Evolutionary conservation across 73 alveolate genomes (phyloP), one percentile per base, ranked within the genome.

Genomic region (Paramecium bursaria): DNA sequence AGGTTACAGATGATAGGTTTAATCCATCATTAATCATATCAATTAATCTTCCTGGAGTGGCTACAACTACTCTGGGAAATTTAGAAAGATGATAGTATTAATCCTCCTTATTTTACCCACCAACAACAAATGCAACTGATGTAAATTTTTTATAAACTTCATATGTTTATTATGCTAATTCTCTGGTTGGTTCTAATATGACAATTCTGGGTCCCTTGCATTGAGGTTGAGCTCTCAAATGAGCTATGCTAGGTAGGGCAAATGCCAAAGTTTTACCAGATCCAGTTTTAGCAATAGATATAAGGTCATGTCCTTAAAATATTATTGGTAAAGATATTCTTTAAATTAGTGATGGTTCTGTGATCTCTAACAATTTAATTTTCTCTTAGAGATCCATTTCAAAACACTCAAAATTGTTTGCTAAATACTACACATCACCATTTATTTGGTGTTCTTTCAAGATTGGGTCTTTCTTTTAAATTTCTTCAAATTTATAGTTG

Each of bases 161-260:
- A 5, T 85, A 75, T 52, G 86, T 87, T 85, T 90, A 90, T 73
- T 74, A 39, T 9, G 95, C 95, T 47, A 97, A 90, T 87, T 97
- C 99, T 74, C 99, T 86, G 2, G 99, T 97, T 1, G 99, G 99
- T 17, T 91, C 99, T 88, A 97, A 80, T 42, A 97, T 92, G 74
- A 97, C 87, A 30, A 61, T 61, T 31, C 80, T 29, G 15, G 82
- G 60, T 5, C 82, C 82, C 30, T 35, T 33, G 21, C 29, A 50
- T 6, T 9, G 50, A 11, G 50, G 74, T 55, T 79, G 29, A 13
- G 92, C 90, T 48, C 80, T 19, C 86, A 88, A 76, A 46, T 86
- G 86, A 9, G 93, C 94, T 14, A 93, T 74, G 17, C 92, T 86
- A 2, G 99, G 97, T 51, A 95, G 86, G 75, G 93, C 90, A 91